Conservation (phyloP, 768 basidiomycete species). For the Thelephora ganbajun region DNA sequence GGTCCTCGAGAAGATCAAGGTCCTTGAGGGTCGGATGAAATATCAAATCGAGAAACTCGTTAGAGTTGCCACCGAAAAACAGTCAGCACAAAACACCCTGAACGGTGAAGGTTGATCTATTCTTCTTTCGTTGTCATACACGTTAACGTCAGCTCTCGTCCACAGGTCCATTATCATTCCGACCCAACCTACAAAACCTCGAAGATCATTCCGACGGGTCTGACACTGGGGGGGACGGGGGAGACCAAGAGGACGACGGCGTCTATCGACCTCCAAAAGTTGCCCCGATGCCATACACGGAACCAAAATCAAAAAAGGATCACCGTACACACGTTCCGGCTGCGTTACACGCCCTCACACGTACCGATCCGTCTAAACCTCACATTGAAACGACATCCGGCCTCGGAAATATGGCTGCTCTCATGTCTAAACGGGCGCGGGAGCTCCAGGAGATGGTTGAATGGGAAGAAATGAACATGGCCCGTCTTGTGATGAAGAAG, state of each 20-base stretch:
- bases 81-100: constrained; percentile 23
- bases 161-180: constrained; percentile 82
- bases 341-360: constrained; percentile 39
- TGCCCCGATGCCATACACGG: constrained; percentile 78
- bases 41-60: constrained; percentile 97
- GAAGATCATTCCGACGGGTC: constrained; percentile 27
- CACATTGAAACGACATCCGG: constrained; percentile 62
- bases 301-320: constrained; percentile 35
- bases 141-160: neutral
- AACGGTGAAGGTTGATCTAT: constrained; percentile 39
- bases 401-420: constrained; percentile 44
- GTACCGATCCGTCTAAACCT: constrained; percentile 45
- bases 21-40: constrained; percentile 73
- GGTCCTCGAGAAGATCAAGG: constrained; percentile 78
- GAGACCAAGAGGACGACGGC: constrained; percentile 22
- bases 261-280: constrained; percentile 81
- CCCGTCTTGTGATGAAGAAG: constrained; percentile 82
- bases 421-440: constrained; percentile 56
- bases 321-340: constrained; percentile 46
- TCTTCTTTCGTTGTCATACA: neutral
- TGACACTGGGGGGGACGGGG: constrained; percentile 15
- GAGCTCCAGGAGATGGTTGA: constrained; percentile 71
- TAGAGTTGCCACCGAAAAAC: constrained; percentile 51
- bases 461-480: constrained; percentile 93
- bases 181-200: constrained; percentile 76